These are phyloP conservation scores for Leptographium radiaticola DNA, from an alignment of 2,329 filamentous ascomycete genomes.

Conservation along the genomic window DNA sequence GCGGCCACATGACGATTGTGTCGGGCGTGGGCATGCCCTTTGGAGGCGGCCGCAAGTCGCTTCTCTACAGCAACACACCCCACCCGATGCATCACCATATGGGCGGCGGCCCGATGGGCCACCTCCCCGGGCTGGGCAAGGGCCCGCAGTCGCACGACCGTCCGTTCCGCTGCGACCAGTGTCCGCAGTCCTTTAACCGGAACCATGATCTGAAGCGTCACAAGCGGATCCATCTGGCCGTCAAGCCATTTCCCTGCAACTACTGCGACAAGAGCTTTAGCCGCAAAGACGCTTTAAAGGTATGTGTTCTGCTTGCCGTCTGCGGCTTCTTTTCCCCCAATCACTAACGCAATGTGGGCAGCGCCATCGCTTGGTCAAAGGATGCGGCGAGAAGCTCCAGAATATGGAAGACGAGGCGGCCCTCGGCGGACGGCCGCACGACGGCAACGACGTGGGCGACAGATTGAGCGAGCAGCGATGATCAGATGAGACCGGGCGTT, in stretches of 20 bases:
- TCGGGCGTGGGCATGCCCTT: conserved; percentile 4
- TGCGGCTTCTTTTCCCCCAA: too few relatives aligned
- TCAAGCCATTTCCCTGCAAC: conserved; percentile 88
- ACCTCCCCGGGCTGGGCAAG: conserved; percentile 27
- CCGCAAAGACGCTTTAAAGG: conserved; percentile 92
- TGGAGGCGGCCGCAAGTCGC: conserved; percentile 1
- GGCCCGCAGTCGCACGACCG: conserved; percentile 50
- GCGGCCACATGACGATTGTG: conserved; percentile 6
- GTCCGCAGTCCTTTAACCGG: conserved; percentile 84
- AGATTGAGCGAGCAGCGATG: background rate
- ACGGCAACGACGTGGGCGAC: background rate
- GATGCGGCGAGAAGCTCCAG: conserved; percentile 33
- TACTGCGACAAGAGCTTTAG: conserved; percentile 96
- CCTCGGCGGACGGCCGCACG: background rate
- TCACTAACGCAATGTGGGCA: conserved; percentile 15
- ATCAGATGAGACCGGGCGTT: background rate
- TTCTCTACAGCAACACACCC: conserved; percentile 8
- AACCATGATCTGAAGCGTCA: conserved; percentile 96
- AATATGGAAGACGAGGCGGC: background rate
- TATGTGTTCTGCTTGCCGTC: conserved; percentile 28
- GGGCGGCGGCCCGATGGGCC: conserved; percentile 1
- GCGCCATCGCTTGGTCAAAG: conserved; percentile 52
- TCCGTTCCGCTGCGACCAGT: conserved; percentile 89
- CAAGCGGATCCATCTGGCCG: conserved; percentile 84
- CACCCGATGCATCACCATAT: conserved; percentile 18